Conservation (phyloP, 495 filamentous ascomycete species). For the Penicillium dipodomyicola region DNA sequence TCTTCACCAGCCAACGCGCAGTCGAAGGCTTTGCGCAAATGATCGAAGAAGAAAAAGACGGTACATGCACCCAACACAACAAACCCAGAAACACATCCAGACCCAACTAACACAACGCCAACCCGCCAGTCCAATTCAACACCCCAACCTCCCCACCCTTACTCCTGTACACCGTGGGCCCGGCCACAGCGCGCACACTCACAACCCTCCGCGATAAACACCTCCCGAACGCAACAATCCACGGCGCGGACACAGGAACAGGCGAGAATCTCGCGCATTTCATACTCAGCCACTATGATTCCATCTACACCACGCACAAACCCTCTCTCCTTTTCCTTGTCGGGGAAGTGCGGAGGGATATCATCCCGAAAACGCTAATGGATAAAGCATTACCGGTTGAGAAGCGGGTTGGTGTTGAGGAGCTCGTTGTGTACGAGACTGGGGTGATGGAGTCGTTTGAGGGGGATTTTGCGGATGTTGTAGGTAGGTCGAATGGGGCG, state of each 20-base stretch:
- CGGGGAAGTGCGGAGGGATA: constrained; percentile 80
- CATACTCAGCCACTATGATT: constrained; percentile 72
- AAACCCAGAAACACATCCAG: neutral
- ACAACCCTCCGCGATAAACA: constrained; percentile 49
- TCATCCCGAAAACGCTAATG: constrained; percentile 80
- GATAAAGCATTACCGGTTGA: constrained; percentile 34
- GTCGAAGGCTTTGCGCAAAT: constrained; percentile 79
- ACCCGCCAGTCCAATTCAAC: constrained; percentile 30
- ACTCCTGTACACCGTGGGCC: constrained; percentile 81
- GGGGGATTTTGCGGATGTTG: constrained; percentile 52
- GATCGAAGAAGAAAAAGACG: constrained; percentile 45
- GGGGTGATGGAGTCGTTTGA: constrained; percentile 73
- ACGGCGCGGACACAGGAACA: constrained; percentile 76
- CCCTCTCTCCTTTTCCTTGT: constrained; percentile 79
- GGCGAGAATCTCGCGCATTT: constrained; percentile 73
- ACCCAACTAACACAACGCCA: constrained; percentile 8
- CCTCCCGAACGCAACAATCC: constrained; percentile 52
- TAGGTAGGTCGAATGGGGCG: constrained; percentile 20
- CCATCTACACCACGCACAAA: constrained; percentile 30
- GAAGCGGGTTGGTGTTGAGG: constrained; percentile 61
- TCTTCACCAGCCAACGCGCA: constrained; percentile 92
- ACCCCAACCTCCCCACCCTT: constrained; percentile 40
- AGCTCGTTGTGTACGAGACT: constrained; percentile 83
- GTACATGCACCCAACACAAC: constrained; percentile 21
- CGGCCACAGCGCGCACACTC: constrained; percentile 78